Evolutionary conservation across 164 flowering plant genomes (phyloP), one percentile per base, ranked within the genome.

Genomic region (Houttuynia cordata): DNA sequence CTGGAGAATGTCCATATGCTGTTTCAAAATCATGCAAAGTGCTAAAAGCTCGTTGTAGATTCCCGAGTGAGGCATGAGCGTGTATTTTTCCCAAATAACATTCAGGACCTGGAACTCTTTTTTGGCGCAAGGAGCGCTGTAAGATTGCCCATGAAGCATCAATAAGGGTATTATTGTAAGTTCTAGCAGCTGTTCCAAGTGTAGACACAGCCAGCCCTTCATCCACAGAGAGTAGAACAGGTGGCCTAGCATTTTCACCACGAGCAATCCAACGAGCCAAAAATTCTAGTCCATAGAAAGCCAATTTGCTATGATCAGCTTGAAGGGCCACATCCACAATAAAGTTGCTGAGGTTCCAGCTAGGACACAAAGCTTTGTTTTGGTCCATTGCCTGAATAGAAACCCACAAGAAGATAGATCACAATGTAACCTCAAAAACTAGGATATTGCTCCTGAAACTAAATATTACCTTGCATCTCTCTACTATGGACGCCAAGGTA

Each of bases 111-210:
- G 99, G 93, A 9, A 69, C 73, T 72, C 74, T 86, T 67, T 79
- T 85, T 55, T 81, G 72, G 53, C 95, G 89, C 74, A 91, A 79
- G 3, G 97, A 86, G 13, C 84, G 92, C 22, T 75, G 73, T 22
- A 94, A 75, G 41, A 91, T 68, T 24, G 81, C 70, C 97, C 99
- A 94, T 24, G 99, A 82, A 67, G 83, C 93, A 70, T 86, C 95
- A 53, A 94, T 22, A 42, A 94, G 88, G 52, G 69, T 79, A 61
- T 83, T 58, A 72, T 64, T 75, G 57, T 70, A 84, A 8, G 93
- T 88, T 71, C 95, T 81, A 39, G 75, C 80, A 66, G 96, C 95
- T 65, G 95, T 85, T 61, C 76, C 83, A 63, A 94, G 77, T 1
- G 91, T 80, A 54, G 93, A 71, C 23, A 86, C 77, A 62, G 83